phyloP scores from a whole-genome alignment of 345 rosid genomes.

The Citropsis articulata region DNA sequence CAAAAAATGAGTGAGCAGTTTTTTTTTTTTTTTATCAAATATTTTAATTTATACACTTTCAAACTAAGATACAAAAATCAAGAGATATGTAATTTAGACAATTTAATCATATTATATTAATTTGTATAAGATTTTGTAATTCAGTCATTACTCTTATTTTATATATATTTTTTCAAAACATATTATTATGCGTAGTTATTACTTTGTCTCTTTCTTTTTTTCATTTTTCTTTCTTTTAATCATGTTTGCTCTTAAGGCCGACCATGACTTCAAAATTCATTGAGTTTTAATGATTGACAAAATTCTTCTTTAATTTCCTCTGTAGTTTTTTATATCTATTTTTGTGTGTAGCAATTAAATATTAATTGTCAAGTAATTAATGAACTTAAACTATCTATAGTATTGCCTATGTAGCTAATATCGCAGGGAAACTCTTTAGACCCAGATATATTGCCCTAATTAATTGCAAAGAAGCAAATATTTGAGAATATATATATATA shows the following conservation, averaged over 20 bases:
- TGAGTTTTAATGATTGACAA: too few species aligned
- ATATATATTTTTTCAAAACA: too few species aligned
- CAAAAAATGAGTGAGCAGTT: too few species aligned
- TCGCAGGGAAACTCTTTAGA: background rate
- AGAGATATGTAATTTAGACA: rapidly evolving
- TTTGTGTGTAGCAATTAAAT: background rate
- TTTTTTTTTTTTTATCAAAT: too few species aligned
- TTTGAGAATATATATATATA: too few species aligned
- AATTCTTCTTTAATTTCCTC: background rate
- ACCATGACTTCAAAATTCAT: background rate
- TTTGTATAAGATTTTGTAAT: rapidly evolving
- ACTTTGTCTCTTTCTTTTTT: too few species aligned
- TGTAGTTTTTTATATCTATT: background rate
- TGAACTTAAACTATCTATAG: background rate
- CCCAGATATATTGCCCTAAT: background rate
- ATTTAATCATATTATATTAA: too few species aligned
- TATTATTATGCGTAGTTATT: too few species aligned
- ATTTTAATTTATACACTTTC: too few species aligned
- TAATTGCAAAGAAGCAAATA: too few species aligned
- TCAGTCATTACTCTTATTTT: too few species aligned
- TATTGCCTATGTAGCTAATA: background rate
- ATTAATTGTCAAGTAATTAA: background rate
- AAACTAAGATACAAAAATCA: rapidly evolving
- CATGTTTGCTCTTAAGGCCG: background rate
- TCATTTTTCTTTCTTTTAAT: too few species aligned